A percentile compares a stretch with the other conserved stretches of the same genome.
Evolutionary conservation across 768 basidiomycete species (phyloP).

Genomic region (Favolaschia claudopus): DNA sequence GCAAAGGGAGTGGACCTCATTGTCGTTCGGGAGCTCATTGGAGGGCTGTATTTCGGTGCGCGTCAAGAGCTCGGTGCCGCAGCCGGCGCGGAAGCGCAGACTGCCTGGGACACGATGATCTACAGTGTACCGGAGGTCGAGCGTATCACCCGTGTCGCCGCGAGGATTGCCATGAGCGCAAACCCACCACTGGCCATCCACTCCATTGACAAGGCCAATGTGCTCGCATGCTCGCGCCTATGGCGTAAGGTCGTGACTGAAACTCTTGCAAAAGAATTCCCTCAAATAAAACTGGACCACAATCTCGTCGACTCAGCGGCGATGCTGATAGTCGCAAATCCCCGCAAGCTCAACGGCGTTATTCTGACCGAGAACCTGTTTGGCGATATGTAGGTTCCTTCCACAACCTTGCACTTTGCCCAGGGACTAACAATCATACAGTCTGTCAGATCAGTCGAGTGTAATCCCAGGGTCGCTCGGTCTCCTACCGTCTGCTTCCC

Average conservation of each 20-base stretch:
- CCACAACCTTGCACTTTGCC: neutral
- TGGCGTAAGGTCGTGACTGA: constrained; percentile 96
- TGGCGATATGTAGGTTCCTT: constrained; percentile 86
- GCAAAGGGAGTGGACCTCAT: constrained; percentile 90
- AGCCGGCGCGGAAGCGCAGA: constrained; percentile 57
- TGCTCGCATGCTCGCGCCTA: constrained; percentile 90
- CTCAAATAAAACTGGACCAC: constrained; percentile 87
- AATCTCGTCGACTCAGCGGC: constrained; percentile 95
- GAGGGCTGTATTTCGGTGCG: constrained; percentile 93
- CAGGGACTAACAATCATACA: constrained; percentile 39
- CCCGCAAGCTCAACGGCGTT: constrained; percentile 93
- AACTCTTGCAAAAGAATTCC: constrained; percentile 84
- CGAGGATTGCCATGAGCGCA: constrained; percentile 83
- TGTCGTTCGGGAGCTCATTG: constrained; percentile 95
- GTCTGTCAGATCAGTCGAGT: constrained; percentile 95
- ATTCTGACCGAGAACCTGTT: constrained; percentile 96
- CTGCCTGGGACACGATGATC: constrained; percentile 92
- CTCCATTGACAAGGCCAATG: constrained; percentile 98
- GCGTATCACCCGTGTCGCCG: constrained; percentile 95
- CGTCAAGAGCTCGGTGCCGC: constrained; percentile 85
- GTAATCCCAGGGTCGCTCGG: constrained; percentile 98
- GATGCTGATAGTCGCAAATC: constrained; percentile 92
- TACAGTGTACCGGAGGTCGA: constrained; percentile 93
- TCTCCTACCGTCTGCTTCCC: constrained; percentile 93
- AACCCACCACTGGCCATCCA: constrained; percentile 89